A percentile compares a stretch with the other conserved stretches of the same genome.
Evolutionary conservation across 1,284 basidiomycete species (phyloP).

Genomic region (Thelephora terrestris): DNA sequence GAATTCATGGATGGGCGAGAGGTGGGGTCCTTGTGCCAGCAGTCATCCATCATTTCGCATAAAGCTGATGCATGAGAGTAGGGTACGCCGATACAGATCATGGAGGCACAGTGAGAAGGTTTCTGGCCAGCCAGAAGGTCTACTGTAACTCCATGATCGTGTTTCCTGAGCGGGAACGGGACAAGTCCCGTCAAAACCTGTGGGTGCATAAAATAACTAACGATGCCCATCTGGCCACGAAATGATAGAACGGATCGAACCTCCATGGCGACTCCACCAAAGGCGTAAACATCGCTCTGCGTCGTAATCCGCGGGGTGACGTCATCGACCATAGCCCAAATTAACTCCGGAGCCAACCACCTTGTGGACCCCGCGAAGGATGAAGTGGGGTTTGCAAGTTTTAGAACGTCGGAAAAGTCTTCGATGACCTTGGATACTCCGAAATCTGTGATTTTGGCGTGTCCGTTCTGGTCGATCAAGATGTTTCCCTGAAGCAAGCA

Average conservation of each 20-base stretch:
- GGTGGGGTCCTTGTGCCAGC: conserved; percentile 27
- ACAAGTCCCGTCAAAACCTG: conserved; percentile 40
- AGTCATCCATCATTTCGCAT: conserved; percentile 30
- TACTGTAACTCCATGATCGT: conserved; percentile 42
- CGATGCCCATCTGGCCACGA: not conserved
- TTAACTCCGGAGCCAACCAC: conserved; percentile 44
- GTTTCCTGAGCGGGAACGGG: conserved; percentile 40
- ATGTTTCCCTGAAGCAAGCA: conserved; percentile 40
- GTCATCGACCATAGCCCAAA: conserved; percentile 38
- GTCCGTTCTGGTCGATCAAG: conserved; percentile 37
- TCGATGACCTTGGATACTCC: conserved; percentile 47
- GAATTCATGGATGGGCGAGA: conserved; percentile 20
- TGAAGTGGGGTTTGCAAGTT: conserved; percentile 26
- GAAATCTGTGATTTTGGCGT: conserved; percentile 47
- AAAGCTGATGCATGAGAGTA: conserved; percentile 20
- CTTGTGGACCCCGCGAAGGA: conserved; percentile 40
- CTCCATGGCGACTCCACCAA: conserved; percentile 47
- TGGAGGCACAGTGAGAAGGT: conserved; percentile 25
- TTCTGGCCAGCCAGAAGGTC: conserved; percentile 41
- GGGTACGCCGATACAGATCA: conserved; percentile 10
- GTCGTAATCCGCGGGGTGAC: conserved; percentile 35
- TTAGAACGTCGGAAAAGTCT: conserved; percentile 31
- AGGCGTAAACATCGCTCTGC: conserved; percentile 46
- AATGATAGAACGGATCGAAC: conserved; percentile 20
- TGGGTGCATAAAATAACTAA: too few species aligned